A percentile compares a stretch with the other conserved stretches of the same genome.
These are phyloP conservation scores for Isatis lusitanica DNA, from an alignment of 441 rosid species.

Conservation along the genomic window DNA sequence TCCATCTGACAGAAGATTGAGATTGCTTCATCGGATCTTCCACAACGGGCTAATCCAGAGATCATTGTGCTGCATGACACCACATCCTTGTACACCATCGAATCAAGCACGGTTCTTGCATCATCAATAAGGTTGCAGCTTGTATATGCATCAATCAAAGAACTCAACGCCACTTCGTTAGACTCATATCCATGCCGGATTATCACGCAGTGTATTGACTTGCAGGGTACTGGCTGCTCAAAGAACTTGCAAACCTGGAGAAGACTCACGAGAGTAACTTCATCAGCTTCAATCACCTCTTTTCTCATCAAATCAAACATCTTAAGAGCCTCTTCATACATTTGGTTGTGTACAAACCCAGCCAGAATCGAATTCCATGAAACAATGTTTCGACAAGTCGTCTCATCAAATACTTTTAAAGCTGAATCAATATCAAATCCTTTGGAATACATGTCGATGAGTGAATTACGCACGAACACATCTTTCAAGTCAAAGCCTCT, in stretches of 20 bases:
- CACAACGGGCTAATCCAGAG: constrained; percentile 47
- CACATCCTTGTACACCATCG: constrained; percentile 40
- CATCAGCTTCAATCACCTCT: constrained; percentile 42
- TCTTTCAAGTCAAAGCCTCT: constrained; percentile 46
- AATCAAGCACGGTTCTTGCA: constrained; percentile 41
- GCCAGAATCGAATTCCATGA: constrained; percentile 61
- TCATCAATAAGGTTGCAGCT: constrained; percentile 44
- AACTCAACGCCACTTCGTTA: constrained; percentile 42
- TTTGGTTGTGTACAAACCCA: constrained; percentile 50
- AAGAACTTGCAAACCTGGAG: constrained; percentile 57
- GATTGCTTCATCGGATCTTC: constrained; percentile 50
- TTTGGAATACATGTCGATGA: constrained; percentile 61
- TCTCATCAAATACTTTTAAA: constrained; percentile 41
- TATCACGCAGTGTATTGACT: constrained; percentile 54
- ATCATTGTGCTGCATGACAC: constrained; percentile 66
- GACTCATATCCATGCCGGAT: constrained; percentile 43
- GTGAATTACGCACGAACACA: constrained; percentile 48
- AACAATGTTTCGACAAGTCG: constrained; percentile 41
- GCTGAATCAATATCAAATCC: constrained; percentile 46
- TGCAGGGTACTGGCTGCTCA: constrained; percentile 42
- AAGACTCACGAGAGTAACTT: constrained; percentile 49
- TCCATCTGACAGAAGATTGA: constrained; percentile 45
- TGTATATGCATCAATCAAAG: constrained; percentile 66
- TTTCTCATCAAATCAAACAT: constrained; percentile 43
- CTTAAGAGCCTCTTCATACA: constrained; percentile 43